phyloP scores from a whole-genome alignment of 768 basidiomycete genomes.

The Leccinum barrowsii region DNA sequence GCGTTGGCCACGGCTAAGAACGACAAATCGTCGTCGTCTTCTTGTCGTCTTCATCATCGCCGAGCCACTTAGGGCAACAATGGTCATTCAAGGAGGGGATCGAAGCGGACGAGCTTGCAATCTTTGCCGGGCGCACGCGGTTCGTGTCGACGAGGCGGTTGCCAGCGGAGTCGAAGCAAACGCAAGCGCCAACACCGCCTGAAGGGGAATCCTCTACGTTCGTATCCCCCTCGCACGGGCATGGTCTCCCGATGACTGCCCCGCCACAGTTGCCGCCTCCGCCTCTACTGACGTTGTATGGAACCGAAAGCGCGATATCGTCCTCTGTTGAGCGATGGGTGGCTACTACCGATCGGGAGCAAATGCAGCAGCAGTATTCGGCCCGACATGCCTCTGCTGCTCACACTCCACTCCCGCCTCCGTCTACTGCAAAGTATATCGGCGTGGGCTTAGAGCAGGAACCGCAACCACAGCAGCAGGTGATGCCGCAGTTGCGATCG shows the following conservation, averaged over 20 bases:
- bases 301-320: conserved; percentile 11
- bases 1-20: conserved; percentile 44
- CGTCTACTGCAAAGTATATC: conserved; percentile 5
- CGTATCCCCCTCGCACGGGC: background rate
- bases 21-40: conserved; percentile 26
- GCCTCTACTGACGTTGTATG: conserved; percentile 4
- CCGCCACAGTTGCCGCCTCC: background rate
- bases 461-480: conserved; percentile 5
- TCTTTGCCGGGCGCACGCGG: conserved; percentile 65
- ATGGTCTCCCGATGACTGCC: background rate
- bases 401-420: background rate
- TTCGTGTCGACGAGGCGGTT: conserved; percentile 49
- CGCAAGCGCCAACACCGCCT: background rate
- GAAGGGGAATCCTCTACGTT: conserved; percentile 8
- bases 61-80: conserved; percentile 33
- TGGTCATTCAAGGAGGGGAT: conserved; percentile 55
- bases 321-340: conserved; percentile 17
- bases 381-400: background rate
- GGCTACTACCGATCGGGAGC: conserved; percentile 14
- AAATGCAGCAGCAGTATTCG: background rate
- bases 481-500: conserved; percentile 19
- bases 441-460: background rate
- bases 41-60: background rate
- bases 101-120: conserved; percentile 59
- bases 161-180: conserved; percentile 14